Conservation (phyloP, 176 grass and related monocot genomes). For the Phragmites australis region DNA sequence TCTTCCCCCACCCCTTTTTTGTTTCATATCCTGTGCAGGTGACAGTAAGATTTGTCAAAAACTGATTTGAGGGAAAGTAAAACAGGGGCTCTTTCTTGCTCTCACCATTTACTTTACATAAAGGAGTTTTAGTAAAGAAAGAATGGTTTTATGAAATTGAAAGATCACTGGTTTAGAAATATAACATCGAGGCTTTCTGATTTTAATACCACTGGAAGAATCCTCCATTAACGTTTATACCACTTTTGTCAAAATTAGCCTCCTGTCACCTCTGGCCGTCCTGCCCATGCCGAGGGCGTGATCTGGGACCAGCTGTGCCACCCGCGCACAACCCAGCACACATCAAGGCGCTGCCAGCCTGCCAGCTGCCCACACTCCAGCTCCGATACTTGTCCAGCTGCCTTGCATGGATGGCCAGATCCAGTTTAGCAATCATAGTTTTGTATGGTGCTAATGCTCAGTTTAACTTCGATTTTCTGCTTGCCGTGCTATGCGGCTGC, state of each 20-base stretch:
- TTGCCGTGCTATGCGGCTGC: too few species aligned
- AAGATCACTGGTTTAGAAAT: too few species aligned
- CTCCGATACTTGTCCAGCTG: neutral
- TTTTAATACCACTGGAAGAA: neutral
- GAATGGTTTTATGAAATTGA: neutral
- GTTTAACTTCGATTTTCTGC: too few species aligned
- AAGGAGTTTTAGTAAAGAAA: neutral
- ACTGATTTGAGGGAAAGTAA: neutral
- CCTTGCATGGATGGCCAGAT: neutral
- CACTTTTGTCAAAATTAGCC: neutral
- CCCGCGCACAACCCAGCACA: neutral
- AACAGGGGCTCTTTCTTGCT: slow-evolving; percentile 2
- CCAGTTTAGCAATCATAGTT: neutral
- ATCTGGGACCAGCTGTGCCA: neutral
- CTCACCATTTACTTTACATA: slow-evolving; percentile 32
- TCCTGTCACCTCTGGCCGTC: neutral
- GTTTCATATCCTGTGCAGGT: too few species aligned
- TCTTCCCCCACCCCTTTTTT: too few species aligned
- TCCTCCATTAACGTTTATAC: neutral
- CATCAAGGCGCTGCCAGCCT: neutral
- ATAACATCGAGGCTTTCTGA: too few species aligned
- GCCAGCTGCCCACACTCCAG: neutral
- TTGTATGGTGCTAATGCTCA: neutral
- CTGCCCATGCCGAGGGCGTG: neutral
- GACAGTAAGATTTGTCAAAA: too few species aligned